A percentile compares a stretch with the other conserved stretches of the same genome.
Conservation (phyloP, 2,329 filamentous ascomycete species). For the Aspergillus fumigatus region DNA sequence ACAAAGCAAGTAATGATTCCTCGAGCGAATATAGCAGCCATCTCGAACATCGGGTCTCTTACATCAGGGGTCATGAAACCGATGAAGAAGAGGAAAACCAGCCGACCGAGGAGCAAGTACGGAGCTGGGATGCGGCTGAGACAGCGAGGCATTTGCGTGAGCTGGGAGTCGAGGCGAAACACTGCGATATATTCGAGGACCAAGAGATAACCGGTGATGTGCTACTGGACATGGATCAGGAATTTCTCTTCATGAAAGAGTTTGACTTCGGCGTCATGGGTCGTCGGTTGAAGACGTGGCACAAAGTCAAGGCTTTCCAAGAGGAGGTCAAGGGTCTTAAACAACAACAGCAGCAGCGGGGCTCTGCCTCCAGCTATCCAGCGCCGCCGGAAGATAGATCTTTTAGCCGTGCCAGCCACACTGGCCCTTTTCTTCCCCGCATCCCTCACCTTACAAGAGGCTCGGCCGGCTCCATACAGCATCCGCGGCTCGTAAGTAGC, state of each 20-base stretch:
- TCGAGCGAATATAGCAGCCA: constrained; percentile 87
- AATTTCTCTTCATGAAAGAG: constrained; percentile 90
- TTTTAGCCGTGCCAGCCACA: constrained; percentile 34
- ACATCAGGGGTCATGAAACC: constrained; percentile 90
- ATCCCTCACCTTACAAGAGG: constrained; percentile 33
- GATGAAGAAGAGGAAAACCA: constrained; percentile 79
- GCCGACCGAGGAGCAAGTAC: constrained; percentile 71
- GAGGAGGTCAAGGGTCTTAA: constrained; percentile 70
- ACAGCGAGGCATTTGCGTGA: constrained; percentile 88
- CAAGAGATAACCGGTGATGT: constrained; percentile 96
- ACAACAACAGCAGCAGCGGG: constrained; percentile 32
- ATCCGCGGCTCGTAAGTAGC: constrained; percentile 27
- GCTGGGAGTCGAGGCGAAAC: constrained; percentile 76
- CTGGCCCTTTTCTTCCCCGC: constrained; percentile 38
- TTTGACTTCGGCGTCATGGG: constrained; percentile 92
- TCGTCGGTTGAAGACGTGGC: constrained; percentile 86
- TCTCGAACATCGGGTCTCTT: constrained; percentile 72
- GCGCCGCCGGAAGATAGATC: constrained; percentile 45
- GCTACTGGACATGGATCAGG: constrained; percentile 88
- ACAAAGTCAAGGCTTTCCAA: constrained; percentile 88
- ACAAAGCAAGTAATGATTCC: constrained; percentile 65
- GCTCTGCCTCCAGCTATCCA: constrained; percentile 39
- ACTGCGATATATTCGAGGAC: constrained; percentile 91
- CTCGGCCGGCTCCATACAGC: constrained; percentile 23
- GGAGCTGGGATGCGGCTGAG: constrained; percentile 71